Conservation (phyloP, 2,329 filamentous ascomycete species). For the Fusarium floridanum region DNA sequence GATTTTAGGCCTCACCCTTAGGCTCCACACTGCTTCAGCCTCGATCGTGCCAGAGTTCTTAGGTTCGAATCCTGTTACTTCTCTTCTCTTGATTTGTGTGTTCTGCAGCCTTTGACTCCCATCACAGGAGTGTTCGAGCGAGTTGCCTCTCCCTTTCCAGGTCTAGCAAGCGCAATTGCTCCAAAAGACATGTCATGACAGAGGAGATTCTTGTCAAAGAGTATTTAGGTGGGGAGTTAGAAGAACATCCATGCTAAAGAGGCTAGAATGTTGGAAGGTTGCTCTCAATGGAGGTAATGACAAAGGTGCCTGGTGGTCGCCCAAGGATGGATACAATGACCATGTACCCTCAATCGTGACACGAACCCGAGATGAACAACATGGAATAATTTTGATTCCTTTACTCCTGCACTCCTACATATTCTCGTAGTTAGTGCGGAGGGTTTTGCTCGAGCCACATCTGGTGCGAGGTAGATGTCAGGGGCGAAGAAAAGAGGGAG, state of each 20-base stretch:
- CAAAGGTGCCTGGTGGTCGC: background rate
- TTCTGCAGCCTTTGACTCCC: background rate
- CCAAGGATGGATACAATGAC: background rate
- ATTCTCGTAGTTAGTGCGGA: background rate
- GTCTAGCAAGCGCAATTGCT: background rate
- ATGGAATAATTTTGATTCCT: background rate
- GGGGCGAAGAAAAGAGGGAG: background rate
- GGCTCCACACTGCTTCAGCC: background rate
- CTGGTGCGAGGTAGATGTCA: background rate
- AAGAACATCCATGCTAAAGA: background rate
- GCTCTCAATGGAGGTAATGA: background rate
- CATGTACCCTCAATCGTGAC: background rate
- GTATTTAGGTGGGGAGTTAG: rapidly evolving
- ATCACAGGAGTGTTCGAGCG: background rate
- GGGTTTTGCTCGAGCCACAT: background rate
- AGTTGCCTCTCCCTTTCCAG: background rate
- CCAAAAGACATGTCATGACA: background rate
- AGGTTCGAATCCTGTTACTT: background rate
- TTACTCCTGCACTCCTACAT: background rate
- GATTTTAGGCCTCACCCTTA: background rate
- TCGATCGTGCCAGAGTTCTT: background rate
- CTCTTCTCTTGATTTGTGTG: background rate
- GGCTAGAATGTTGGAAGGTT: background rate
- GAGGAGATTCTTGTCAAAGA: background rate
- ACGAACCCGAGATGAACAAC: background rate